These are phyloP conservation scores for Phanerodontia chrysosporium DNA, from an alignment of 768 basidiomycete species.

Conservation along the genomic window DNA sequence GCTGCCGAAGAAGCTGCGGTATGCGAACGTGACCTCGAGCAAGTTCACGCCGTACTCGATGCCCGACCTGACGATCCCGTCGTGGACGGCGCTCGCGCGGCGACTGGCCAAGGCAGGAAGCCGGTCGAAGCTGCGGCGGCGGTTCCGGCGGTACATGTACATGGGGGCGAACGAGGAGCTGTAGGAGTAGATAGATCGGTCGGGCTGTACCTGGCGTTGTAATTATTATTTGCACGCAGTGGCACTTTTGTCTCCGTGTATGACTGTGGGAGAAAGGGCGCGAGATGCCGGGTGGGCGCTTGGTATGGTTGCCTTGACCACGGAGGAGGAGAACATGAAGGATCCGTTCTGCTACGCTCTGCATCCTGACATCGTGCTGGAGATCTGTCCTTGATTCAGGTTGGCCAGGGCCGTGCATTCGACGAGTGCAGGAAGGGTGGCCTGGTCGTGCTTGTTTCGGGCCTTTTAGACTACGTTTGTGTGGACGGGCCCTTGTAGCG, in stretches of 20 bases:
- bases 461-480: not conserved
- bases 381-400: slow-evolving; percentile 1
- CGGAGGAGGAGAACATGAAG: slow-evolving; percentile 30
- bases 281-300: not conserved
- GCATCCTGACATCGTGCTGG: slow-evolving; percentile 7
- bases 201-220: not conserved
- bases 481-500: slow-evolving; percentile 1
- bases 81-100: slow-evolving; percentile 67
- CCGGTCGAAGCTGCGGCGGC: slow-evolving; percentile 51
- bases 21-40: slow-evolving; percentile 34
- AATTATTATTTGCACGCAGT: not conserved
- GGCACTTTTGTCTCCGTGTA: not conserved
- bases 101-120: slow-evolving; percentile 46
- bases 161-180: slow-evolving; percentile 33
- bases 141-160: slow-evolving; percentile 76
- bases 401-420: slow-evolving; percentile 4
- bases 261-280: not conserved
- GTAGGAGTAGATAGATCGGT: not conserved
- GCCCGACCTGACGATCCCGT: slow-evolving; percentile 72
- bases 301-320: slow-evolving; percentile 48
- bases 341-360: not conserved
- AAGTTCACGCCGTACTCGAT: slow-evolving; percentile 68
- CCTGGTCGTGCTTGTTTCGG: not conserved
- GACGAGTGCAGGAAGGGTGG: not conserved
- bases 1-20: slow-evolving; percentile 47